Evolutionary conservation across 1,284 basidiomycete species (phyloP).

Genomic region (Sutorius eximius): DNA sequence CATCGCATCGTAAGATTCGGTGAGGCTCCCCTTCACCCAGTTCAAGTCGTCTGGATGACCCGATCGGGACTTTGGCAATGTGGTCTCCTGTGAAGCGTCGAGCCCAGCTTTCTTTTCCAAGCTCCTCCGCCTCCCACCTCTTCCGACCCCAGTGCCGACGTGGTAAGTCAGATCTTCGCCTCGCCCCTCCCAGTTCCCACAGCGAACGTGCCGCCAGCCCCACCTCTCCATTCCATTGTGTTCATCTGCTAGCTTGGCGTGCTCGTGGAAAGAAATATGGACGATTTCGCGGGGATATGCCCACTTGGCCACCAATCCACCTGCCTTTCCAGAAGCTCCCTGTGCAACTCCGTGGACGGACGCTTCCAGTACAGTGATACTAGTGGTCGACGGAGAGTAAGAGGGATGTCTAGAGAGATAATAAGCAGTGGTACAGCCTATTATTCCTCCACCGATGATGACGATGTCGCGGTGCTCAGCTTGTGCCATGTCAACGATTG

Average conservation of each 20-base stretch:
- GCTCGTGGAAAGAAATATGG: slow-evolving; percentile 76
- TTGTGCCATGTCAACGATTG: slow-evolving; percentile 16
- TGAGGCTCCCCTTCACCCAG: slow-evolving; percentile 63
- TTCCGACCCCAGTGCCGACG: slow-evolving; percentile 31
- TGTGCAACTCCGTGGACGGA: slow-evolving; percentile 65
- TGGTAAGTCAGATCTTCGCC: slow-evolving; percentile 39
- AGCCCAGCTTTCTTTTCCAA: slow-evolving; percentile 58
- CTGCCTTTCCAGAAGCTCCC: slow-evolving; percentile 87
- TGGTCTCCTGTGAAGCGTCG: slow-evolving; percentile 12
- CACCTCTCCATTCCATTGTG: slow-evolving; percentile 73
- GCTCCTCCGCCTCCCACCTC: slow-evolving; percentile 42
- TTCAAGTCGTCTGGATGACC: slow-evolving; percentile 59
- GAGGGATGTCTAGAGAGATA: slow-evolving; percentile 65
- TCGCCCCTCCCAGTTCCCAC: slow-evolving; percentile 67
- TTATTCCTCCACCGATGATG: slow-evolving; percentile 64
- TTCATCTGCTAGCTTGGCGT: slow-evolving; percentile 73
- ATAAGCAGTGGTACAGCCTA: slow-evolving; percentile 85
- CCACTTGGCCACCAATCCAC: slow-evolving; percentile 87
- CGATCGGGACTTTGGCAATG: slow-evolving; percentile 28
- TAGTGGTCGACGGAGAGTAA: slow-evolving; percentile 40
- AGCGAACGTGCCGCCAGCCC: slow-evolving; percentile 76
- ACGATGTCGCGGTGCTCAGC: slow-evolving; percentile 36
- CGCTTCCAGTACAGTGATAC: slow-evolving; percentile 77
- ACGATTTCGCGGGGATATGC: slow-evolving; percentile 78
- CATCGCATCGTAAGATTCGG: slow-evolving; percentile 59